Conservation (phyloP, 1,284 basidiomycete species). For the Trichosporon sp. region DNA sequence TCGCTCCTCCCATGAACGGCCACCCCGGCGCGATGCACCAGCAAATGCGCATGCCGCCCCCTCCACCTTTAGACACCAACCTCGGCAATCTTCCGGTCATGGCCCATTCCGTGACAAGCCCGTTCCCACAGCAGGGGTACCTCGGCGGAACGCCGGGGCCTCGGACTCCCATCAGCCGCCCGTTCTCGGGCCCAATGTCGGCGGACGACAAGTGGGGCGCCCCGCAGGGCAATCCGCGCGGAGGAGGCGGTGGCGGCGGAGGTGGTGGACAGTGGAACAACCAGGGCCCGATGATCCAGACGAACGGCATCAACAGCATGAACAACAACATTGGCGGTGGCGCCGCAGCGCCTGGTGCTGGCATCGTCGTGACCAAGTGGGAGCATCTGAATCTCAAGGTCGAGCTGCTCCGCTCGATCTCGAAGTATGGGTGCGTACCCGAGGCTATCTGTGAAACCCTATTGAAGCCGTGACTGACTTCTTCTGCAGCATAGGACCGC, state of each 20-base stretch:
- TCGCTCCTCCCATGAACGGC: neutral
- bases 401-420: constrained; percentile 80
- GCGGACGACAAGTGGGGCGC: constrained; percentile 19
- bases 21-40: neutral
- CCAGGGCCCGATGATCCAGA: constrained; percentile 8
- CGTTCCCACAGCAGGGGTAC: neutral
- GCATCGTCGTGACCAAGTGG: constrained; percentile 91
- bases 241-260: constrained; percentile 1
- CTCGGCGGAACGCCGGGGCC: constrained; percentile 6
- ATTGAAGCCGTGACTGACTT: constrained; percentile 1
- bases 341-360: constrained; percentile 60
- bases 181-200: constrained; percentile 11
- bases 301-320: constrained; percentile 8
- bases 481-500: constrained; percentile 75
- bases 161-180: constrained; percentile 14
- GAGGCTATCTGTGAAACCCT: neutral
- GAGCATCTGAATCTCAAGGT: constrained; percentile 81
- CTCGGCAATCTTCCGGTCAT: neutral
- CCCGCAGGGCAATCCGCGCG: constrained; percentile 7
- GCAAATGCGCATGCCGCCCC: constrained; percentile 4
- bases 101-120: neutral
- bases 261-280: constrained; percentile 16
- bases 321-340: constrained; percentile 1
- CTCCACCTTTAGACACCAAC: constrained; percentile 13
- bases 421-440: constrained; percentile 77